Conservation (phyloP, 768 basidiomycete genomes). For the Hortiboletus campestris region DNA sequence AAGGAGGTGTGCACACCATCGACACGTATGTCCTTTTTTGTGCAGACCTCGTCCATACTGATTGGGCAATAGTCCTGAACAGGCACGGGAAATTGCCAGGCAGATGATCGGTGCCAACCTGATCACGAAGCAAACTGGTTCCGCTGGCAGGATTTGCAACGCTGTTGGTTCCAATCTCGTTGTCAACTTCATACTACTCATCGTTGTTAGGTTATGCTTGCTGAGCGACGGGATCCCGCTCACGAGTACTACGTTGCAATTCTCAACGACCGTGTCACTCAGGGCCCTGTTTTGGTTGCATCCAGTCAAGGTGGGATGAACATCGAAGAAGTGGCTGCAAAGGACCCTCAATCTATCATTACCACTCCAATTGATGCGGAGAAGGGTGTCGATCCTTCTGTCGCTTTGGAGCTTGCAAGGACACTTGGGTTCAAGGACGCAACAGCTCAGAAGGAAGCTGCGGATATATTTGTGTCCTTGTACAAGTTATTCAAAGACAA, state of each 20-base stretch:
- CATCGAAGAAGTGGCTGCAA: constrained; percentile 98
- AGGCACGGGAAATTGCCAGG: constrained; percentile 81
- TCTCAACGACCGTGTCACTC: constrained; percentile 87
- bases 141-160: constrained; percentile 89
- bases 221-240: constrained; percentile 86
- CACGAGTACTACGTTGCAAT: constrained; percentile 99
- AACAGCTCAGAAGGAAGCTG: constrained; percentile 76
- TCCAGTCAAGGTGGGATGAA: constrained; percentile 99
- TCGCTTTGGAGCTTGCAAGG: constrained; percentile 77
- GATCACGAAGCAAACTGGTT: constrained; percentile 99
- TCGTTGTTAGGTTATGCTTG: constrained; percentile 86
- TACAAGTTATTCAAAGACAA: constrained; percentile 98
- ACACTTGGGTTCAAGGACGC: constrained; percentile 86
- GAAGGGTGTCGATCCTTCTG: constrained; percentile 69
- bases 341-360: constrained; percentile 92
- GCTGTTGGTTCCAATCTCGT: constrained; percentile 55
- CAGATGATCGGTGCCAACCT: constrained; percentile 95
- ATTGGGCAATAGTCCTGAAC: constrained; percentile 59
- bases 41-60: constrained; percentile 1
- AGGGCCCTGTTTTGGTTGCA: constrained; percentile 89
- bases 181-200: constrained; percentile 13
- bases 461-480: constrained; percentile 89
- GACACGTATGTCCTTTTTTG: constrained; percentile 55
- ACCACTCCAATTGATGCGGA: constrained; percentile 89
- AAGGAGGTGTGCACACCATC: constrained; percentile 96